phyloP scores from a whole-genome alignment of 2,329 filamentous ascomycete species.

The Triangularia setosa region DNA sequence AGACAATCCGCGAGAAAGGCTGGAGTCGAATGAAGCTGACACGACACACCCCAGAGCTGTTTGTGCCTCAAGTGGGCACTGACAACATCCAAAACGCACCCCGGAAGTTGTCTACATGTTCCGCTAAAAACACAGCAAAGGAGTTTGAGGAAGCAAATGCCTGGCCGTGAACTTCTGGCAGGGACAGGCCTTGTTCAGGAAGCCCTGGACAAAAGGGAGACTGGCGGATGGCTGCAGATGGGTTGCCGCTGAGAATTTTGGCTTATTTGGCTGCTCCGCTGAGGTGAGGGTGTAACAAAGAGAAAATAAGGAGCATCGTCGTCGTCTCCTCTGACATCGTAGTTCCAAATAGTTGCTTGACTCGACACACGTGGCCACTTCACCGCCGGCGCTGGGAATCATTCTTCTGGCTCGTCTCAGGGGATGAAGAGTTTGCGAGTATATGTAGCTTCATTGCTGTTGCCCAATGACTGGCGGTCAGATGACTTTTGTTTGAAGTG shows the following conservation, averaged over 20 bases:
- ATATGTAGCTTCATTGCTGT: neutral
- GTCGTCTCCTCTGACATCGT: slow-evolving; percentile 32
- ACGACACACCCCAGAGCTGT: neutral
- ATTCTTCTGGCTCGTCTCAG: neutral
- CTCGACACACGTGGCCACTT: neutral
- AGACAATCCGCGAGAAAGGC: neutral
- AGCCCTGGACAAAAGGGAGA: slow-evolving; percentile 39
- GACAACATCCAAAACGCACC: slow-evolving; percentile 15
- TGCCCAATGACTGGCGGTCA: neutral
- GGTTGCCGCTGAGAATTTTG: slow-evolving; percentile 31
- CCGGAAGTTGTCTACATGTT: slow-evolving; percentile 36
- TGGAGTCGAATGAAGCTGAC: slow-evolving; percentile 29
- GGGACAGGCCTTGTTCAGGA: slow-evolving; percentile 38
- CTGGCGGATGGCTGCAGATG: slow-evolving; percentile 46
- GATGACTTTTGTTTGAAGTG: neutral
- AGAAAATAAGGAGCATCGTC: slow-evolving; percentile 30
- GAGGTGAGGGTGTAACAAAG: slow-evolving; percentile 46
- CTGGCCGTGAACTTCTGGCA: slow-evolving; percentile 37
- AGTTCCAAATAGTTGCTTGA: neutral
- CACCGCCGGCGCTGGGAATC: neutral
- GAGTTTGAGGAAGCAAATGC: slow-evolving; percentile 43
- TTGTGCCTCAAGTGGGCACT: neutral
- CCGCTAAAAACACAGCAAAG: slow-evolving; percentile 33
- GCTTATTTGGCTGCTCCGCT: slow-evolving; percentile 30
- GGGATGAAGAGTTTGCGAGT: neutral